Evolutionary conservation across 306 rosid species (phyloP).

Genomic region (Prinsepia uniflora): DNA sequence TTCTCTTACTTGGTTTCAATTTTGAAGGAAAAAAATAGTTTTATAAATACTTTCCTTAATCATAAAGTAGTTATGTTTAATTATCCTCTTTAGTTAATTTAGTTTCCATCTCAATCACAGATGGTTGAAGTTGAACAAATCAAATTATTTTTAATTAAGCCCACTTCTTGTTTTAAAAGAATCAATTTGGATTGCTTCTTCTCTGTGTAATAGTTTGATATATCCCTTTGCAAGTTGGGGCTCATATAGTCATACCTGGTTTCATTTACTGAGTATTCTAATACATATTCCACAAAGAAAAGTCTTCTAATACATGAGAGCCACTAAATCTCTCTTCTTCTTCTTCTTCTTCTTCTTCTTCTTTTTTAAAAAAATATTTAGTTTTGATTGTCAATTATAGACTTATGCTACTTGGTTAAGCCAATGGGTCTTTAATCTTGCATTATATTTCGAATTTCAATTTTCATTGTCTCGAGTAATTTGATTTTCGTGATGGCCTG

Average conservation of each 20-base stretch:
- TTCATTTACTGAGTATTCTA: neutral
- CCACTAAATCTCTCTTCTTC: neutral
- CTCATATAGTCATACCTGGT: neutral
- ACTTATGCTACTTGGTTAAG: too few relatives aligned
- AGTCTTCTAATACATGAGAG: neutral
- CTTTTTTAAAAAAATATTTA: too few relatives aligned
- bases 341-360: too few relatives aligned
- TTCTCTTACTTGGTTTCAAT: neutral
- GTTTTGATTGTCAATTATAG: too few relatives aligned
- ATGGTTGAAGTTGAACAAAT: slow-evolving; percentile 1
- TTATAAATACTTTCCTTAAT: neutral
- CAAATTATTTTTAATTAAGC: neutral
- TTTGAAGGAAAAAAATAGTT: neutral
- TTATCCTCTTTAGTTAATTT: neutral
- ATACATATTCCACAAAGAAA: too few relatives aligned
- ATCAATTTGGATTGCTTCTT: neutral
- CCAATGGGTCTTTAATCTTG: too few relatives aligned
- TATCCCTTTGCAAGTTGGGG: neutral
- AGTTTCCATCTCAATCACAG: neutral
- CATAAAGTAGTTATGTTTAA: neutral
- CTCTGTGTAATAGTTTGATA: too few relatives aligned
- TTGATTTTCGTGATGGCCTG: too few relatives aligned
- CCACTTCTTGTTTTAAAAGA: neutral
- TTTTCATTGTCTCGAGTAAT: too few relatives aligned
- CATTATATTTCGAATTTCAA: too few relatives aligned